Evolutionary conservation across 768 basidiomycete species (phyloP), one percentile per base, ranked within the genome.

Genomic region (Pleurotus pulmonarius): DNA sequence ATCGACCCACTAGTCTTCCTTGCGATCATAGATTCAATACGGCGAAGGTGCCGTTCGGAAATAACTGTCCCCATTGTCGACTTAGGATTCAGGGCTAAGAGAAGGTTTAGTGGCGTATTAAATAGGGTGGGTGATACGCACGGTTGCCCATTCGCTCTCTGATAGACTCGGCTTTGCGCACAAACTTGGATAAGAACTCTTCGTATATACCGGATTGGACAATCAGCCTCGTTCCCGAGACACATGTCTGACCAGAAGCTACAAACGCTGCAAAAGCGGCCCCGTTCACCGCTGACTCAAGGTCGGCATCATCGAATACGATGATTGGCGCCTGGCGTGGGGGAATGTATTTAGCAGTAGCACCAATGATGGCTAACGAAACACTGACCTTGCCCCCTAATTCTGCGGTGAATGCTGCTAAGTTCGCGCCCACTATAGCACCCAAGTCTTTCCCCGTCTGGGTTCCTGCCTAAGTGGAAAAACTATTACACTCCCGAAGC

Each of bases 211-310:
- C 66, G 43, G 83, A 80, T 56, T 93, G 90, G 5, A 94, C 70
- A 4, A 93, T 75, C 16, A 94, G 74, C n/a, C 92, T 82, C 11
- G 90, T 86, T n/a, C 90, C 92, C 1, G 92, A 93, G n/a, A 94
- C 87, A 58, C 92, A 93, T 7, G 92, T 93, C 72, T 94, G 92
- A 3, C 92, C 92, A 20, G 90, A 91, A 1, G 92, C 92, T 49
- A 94, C 75, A 62, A 94, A 94, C 0, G 87, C 83, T 8, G 90
- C 87, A 64, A 94, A 94, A 0, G 90, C 87, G 5, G 82, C 83
- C 15, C 92, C 92, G 59, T 94, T 93, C 18, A 90, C 87, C 0
- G 92, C 87, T n/a, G 82, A 78, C 18, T 72, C 60, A 49, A 91
- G 63, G 63, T 93, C 87, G 5, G 90, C 86, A 64, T 94, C 90